Base-by-base conservation (phyloP, 305 asterid genomes). In the Rubia tinctorum region DNA sequence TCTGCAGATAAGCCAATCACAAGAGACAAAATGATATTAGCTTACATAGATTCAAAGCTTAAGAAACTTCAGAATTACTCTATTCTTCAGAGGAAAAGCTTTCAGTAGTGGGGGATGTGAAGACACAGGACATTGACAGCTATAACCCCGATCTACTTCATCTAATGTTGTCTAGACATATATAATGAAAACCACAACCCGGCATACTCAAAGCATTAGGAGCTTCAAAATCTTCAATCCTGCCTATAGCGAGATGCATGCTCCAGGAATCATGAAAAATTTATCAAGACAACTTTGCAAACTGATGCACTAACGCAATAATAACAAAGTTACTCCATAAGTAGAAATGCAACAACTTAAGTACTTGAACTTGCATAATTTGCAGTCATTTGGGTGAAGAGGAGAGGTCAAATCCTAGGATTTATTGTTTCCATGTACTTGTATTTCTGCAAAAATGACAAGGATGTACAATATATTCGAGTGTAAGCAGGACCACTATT, bases 1-100 rank as follows among this genome's bases (percentile, higher is more conserved):
- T 80, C 99, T 94, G 91, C 60, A 79, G 39, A 62, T 71, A 86
- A 72, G 80, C 64, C 66, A 72, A 78, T 25, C 47, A 45, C 80
- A 78, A 45, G 65, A 64, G 40, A 75, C 79, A 78, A 53, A 59
- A 64, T 27, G 71, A 60, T 62, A 76, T 80, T 78, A 85, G 71
- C 74, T 14, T 20, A 53, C 47, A 30, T 42, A 56, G 47, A 64
- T 34, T 42, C 12, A 45, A 56, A 20, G 53, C 63, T 27, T 55
- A 20, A 30, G 34, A 17, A 27, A 55, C 20, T 44, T 37, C 10
- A 11, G 43, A 2, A 9, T 13, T 0, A 34, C 12, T 69, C 17
- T 30, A 68, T 18, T 18, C 9, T 10, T 70, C 42, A 53, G 2
- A 42, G 37, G 6, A 69, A 69, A 9, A 34, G 9, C 30, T 37